A percentile compares a stretch with the other conserved stretches of the same genome.
phyloP scores from a whole-genome alignment of 345 rosid genomes.

The Cardamine chenopodiifolia region DNA sequence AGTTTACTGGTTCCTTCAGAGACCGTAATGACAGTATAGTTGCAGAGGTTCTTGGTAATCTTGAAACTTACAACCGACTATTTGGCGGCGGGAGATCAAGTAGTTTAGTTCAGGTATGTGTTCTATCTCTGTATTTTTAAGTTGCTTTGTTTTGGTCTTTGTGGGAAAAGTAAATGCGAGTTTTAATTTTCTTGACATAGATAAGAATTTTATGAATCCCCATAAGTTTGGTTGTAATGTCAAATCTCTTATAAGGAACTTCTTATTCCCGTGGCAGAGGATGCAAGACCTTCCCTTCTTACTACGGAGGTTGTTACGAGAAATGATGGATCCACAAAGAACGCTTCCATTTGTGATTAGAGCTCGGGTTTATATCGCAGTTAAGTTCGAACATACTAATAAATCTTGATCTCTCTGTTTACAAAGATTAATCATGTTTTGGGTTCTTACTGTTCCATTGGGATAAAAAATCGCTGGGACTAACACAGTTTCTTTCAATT shows the following conservation, averaged over 20 bases:
- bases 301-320: slow-evolving; percentile 70
- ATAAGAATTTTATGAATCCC: background rate
- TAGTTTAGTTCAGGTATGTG: slow-evolving; percentile 64
- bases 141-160: background rate
- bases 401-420: background rate
- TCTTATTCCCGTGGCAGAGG: slow-evolving; percentile 50
- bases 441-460: background rate
- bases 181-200: background rate
- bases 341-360: slow-evolving; percentile 83
- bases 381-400: no score
- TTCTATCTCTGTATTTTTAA: background rate
- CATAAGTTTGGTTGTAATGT: background rate
- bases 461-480: background rate
- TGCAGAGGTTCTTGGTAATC: slow-evolving; percentile 51
- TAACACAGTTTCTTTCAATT: slow-evolving; percentile 18
- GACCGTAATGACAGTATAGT: slow-evolving; percentile 48
- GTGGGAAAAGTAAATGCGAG: background rate
- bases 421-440: slow-evolving; percentile 9
- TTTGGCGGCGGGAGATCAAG: slow-evolving; percentile 54
- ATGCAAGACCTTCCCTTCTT: slow-evolving; percentile 94
- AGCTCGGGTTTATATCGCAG: slow-evolving; percentile 80
- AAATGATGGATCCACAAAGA: slow-evolving; percentile 81
- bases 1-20: slow-evolving; percentile 70
- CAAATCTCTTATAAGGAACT: background rate
- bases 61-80: slow-evolving; percentile 68